phyloP scores from a whole-genome alignment of 2,329 filamentous ascomycete genomes.

The Gaeumannomyces sp. region DNA sequence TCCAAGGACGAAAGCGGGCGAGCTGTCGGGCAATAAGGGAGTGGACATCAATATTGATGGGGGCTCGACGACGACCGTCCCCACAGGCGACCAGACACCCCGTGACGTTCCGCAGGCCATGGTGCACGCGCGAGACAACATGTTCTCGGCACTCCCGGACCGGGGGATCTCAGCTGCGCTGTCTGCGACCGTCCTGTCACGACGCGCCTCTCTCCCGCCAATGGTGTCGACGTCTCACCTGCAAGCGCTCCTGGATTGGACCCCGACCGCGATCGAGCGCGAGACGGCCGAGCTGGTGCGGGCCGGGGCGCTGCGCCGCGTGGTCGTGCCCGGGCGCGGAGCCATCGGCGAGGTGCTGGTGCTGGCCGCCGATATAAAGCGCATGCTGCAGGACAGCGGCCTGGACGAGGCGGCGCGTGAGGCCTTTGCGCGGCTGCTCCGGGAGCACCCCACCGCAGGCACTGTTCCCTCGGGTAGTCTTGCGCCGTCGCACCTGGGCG shows the following conservation, averaged over 20 bases:
- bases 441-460: slow-evolving; percentile 40
- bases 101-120: slow-evolving; percentile 61
- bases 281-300: slow-evolving; percentile 57
- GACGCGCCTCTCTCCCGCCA: slow-evolving; percentile 52
- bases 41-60: slow-evolving; percentile 34
- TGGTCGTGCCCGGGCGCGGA: slow-evolving; percentile 56
- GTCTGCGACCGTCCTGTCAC: slow-evolving; percentile 44
- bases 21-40: slow-evolving; percentile 2
- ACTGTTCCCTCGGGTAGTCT: slow-evolving; percentile 26
- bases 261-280: slow-evolving; percentile 59
- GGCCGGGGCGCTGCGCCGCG: slow-evolving; percentile 51
- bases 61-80: slow-evolving; percentile 48
- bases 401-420: slow-evolving; percentile 38
- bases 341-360: slow-evolving; percentile 60
- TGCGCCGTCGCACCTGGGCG: slow-evolving; percentile 14
- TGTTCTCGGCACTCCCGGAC: slow-evolving; percentile 60
- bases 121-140: slow-evolving; percentile 50
- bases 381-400: slow-evolving; percentile 29
- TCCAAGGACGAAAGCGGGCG: slow-evolving; percentile 13
- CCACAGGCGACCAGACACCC: slow-evolving; percentile 50
- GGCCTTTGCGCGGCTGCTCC: slow-evolving; percentile 47
- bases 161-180: slow-evolving; percentile 21
- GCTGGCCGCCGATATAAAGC: slow-evolving; percentile 49
- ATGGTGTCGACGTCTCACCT: slow-evolving; percentile 62
- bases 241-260: slow-evolving; percentile 49